Conservation (phyloP, 2,329 filamentous ascomycete species). For the Stenocarpella maydis region DNA sequence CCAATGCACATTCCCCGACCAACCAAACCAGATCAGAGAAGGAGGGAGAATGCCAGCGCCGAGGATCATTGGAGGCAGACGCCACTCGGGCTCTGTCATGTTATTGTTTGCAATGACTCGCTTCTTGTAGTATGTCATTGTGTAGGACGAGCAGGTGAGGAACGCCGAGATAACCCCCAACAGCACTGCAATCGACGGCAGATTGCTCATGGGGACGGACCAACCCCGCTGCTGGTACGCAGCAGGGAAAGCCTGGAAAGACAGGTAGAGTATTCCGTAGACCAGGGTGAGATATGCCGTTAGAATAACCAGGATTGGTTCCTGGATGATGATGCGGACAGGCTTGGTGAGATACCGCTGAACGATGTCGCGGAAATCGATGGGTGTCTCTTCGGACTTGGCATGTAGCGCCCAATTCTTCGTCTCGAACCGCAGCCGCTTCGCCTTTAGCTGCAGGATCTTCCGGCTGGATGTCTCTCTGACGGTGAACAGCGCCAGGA, state of each 20-base stretch:
- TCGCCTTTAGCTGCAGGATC: constrained; percentile 57
- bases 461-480: constrained; percentile 60
- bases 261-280: constrained; percentile 55
- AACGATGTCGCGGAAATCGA: constrained; percentile 32
- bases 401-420: constrained; percentile 45
- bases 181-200: constrained; percentile 54
- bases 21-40: constrained; percentile 61
- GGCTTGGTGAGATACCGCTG: constrained; percentile 38
- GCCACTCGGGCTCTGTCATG: constrained; percentile 51
- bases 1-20: constrained; percentile 48
- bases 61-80: constrained; percentile 56
- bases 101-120: constrained; percentile 43
- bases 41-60: constrained; percentile 52
- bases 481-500: constrained; percentile 51
- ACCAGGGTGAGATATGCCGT: constrained; percentile 41
- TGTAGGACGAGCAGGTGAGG: constrained; percentile 36
- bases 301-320: constrained; percentile 38
- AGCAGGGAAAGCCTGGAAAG: constrained; percentile 57
- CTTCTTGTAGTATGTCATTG: constrained; percentile 35
- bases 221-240: constrained; percentile 53
- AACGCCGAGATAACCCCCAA: constrained; percentile 46
- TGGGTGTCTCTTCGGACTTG: constrained; percentile 41
- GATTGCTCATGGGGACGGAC: constrained; percentile 47
- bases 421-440: constrained; percentile 55
- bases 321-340: constrained; percentile 36